Conservation (phyloP, 805 yeast genomes). For the Monosporozyma siamensis region DNA sequence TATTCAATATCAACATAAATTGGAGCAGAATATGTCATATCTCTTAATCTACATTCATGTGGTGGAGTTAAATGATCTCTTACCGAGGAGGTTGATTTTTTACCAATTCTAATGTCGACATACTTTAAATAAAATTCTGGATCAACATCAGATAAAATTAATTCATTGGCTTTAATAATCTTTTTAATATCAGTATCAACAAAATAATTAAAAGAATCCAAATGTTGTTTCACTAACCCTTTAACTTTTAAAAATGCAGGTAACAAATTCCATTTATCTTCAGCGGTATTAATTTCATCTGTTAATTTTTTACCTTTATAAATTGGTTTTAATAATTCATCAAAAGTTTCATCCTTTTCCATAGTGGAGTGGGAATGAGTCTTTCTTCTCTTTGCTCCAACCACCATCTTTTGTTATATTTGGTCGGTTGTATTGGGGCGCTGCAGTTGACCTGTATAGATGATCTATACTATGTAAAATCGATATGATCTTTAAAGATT, state of each 20-base stretch:
- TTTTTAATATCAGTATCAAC: conserved; percentile 89
- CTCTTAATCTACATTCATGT: conserved; percentile 92
- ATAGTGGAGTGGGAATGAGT: conserved; percentile 10
- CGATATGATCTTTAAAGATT: not conserved
- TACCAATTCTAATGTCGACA: conserved; percentile 86
- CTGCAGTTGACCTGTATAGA: too few species aligned
- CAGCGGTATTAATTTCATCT: conserved; percentile 83
- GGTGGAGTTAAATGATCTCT: conserved; percentile 70
- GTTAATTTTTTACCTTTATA: conserved; percentile 81
- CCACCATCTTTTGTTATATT: conserved; percentile 3
- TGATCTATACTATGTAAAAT: too few species aligned
- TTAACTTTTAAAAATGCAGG: conserved; percentile 95
- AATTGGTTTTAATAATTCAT: conserved; percentile 66
- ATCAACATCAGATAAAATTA: conserved; percentile 86
- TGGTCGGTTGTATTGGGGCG: too few species aligned
- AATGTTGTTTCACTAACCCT: conserved; percentile 93
- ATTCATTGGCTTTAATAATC: conserved; percentile 83
- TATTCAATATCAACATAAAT: conserved; percentile 95
- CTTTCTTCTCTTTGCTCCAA: conserved; percentile 6
- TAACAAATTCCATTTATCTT: conserved; percentile 92
- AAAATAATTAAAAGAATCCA: conserved; percentile 96
- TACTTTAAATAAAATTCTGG: conserved; percentile 93
- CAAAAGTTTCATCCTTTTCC: conserved; percentile 50
- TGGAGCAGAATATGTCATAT: conserved; percentile 90
- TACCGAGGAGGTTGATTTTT: conserved; percentile 44